These are phyloP conservation scores for Claviceps sp. DNA, from an alignment of 2,329 filamentous ascomycete genomes.

Conservation along the genomic window DNA sequence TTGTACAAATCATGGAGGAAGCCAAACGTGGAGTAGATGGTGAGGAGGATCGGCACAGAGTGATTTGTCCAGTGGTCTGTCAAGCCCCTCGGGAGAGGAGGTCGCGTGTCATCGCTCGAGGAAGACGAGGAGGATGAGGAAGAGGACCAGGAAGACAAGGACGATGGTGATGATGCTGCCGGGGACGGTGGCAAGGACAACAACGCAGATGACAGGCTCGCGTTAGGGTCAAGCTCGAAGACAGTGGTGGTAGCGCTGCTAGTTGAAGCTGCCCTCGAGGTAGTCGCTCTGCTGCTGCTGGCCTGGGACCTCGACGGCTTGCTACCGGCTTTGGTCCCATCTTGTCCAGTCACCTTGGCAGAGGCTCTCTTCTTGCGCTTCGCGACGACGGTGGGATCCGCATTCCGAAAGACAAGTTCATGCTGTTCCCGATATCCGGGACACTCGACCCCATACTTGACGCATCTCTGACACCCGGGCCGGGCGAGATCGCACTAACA, in stretches of 20 bases:
- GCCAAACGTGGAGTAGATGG: constrained; percentile 22
- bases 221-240: constrained; percentile 3
- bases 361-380: constrained; percentile 18
- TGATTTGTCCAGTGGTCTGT: constrained; percentile 25
- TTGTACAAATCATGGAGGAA: constrained; percentile 21
- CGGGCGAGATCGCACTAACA: constrained; percentile 25
- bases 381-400: constrained; percentile 15
- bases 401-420: constrained; percentile 26
- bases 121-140: background rate
- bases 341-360: background rate
- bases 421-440: constrained; percentile 27
- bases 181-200: background rate
- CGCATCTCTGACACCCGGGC: constrained; percentile 26
- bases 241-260: constrained; percentile 2
- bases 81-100: constrained; percentile 12
- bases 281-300: background rate
- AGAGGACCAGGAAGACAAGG: background rate
- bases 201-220: background rate
- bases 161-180: background rate
- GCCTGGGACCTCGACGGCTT: background rate
- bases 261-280: constrained; percentile 1
- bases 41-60: constrained; percentile 25
- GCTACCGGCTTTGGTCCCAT: background rate
- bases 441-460: constrained; percentile 26
- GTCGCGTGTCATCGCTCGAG: constrained; percentile 1